Evolutionary conservation across 2,329 filamentous ascomycete species (phyloP), one percentile per base, ranked within the genome.

Genomic region (Passalora sequoiae): DNA sequence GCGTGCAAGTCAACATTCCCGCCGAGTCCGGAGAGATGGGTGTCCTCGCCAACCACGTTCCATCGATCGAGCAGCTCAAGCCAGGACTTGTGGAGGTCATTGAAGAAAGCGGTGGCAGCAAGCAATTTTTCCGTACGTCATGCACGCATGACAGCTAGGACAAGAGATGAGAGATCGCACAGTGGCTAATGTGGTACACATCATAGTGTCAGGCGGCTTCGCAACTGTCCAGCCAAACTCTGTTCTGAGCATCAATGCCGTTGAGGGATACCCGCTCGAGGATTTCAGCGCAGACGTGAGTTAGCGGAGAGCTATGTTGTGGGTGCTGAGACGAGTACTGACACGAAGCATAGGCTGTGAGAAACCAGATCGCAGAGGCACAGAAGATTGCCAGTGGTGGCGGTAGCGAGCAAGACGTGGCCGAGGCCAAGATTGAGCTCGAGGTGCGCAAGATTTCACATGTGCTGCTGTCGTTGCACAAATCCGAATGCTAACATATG

Each of bases 21-120:
- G 92, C 92, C 66, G 92, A 95, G 71, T 94, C 89, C 53, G 92
- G 92, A 69, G 92, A 97, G 63, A 98, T 98, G 92, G 92, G 92
- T 85, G 84, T 98, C 63, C 85, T 98, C 67, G 92, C 92, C 69
- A 94, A 92, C 79, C 92, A 98, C 81, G 92, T 98, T 63, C 89
- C 92, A 56, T 89, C 89, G 51, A 97, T 98, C 66, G 92, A 98
- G 79, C 92, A 98, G 78, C 79, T 98, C 71, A 95, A 94, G 81
- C 89, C 92, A 50, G 92, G 92, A 65, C 74, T 97, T 59, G 79
- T 98, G 59, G 91, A 97, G 78, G 78, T 98, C 66, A 81, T 97
- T 59, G 91, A 97, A 78, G 92, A 98, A 80, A 80, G 74, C 65
- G 86, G 88, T 65, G 77, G 76, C 57, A 83, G 69, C 85, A 98